These are phyloP conservation scores for Pterocarpus macrocarpus DNA, from an alignment of 306 rosid genomes.

Conservation along the genomic window DNA sequence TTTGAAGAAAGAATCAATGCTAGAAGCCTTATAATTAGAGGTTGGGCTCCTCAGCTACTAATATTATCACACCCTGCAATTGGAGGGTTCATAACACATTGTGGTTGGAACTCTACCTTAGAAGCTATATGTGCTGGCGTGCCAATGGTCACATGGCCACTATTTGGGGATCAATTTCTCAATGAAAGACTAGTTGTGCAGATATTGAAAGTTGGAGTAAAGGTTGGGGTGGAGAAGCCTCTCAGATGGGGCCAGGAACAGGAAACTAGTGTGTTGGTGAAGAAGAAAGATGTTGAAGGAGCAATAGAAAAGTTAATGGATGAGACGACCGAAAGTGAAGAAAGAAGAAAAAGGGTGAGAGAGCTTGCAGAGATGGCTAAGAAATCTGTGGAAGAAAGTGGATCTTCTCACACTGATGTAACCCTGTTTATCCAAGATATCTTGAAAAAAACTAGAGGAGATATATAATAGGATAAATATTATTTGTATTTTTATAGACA, in stretches of 20 bases:
- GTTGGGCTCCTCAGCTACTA: slow-evolving; percentile 57
- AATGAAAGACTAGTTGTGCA: slow-evolving; percentile 10
- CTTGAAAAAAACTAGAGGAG: neutral
- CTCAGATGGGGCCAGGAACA: neutral
- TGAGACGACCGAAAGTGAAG: neutral
- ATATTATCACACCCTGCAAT: slow-evolving; percentile 54
- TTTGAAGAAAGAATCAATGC: slow-evolving; percentile 18
- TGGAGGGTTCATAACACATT: slow-evolving; percentile 31
- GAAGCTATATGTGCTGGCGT: slow-evolving; percentile 50
- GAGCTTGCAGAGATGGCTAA: slow-evolving; percentile 2
- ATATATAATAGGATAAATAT: neutral
- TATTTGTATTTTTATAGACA: no score
- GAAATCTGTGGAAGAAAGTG: neutral
- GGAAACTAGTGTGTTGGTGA: neutral
- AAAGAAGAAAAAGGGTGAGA: neutral
- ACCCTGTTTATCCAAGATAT: slow-evolving; percentile 12
- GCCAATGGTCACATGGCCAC: slow-evolving; percentile 51
- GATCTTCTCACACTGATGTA: neutral
- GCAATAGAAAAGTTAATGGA: neutral
- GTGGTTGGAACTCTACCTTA: slow-evolving; percentile 56
- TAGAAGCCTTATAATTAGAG: slow-evolving; percentile 42
- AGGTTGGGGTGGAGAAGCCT: neutral
- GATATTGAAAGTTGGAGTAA: neutral
- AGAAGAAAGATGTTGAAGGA: neutral
- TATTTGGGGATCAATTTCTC: slow-evolving; percentile 26